Evolutionary conservation across 1,139 yeast species (phyloP).

Genomic region (Zygoascus sp.): DNA sequence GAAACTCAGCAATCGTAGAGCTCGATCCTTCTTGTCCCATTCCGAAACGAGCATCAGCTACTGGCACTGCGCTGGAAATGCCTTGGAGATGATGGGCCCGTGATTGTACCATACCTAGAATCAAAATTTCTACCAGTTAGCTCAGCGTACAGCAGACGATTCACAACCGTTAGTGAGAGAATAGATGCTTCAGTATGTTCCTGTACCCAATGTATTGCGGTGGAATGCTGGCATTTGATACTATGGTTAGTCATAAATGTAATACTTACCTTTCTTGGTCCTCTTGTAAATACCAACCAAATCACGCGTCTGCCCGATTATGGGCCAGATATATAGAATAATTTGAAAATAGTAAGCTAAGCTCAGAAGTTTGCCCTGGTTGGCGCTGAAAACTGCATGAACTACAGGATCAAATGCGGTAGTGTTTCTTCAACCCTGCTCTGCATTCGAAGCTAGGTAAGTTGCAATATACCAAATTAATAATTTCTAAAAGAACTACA

Average conservation of each 20-base stretch:
- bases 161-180: too few species aligned
- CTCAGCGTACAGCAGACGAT: too few species aligned
- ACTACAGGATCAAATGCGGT: neutral
- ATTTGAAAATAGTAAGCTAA: too few species aligned
- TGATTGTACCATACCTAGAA: neutral
- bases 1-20: slow-evolving; percentile 6
- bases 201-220: too few species aligned
- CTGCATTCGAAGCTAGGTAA: too few species aligned
- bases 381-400: neutral
- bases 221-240: too few species aligned
- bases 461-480: neutral
- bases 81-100: neutral
- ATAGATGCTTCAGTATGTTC: too few species aligned
- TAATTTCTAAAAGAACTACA: neutral
- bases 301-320: too few species aligned
- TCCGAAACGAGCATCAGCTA: neutral
- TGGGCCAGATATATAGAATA: too few species aligned
- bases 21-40: neutral
- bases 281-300: too few species aligned
- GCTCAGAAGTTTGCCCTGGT: neutral
- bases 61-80: neutral
- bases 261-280: too few species aligned
- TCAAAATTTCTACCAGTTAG: neutral
- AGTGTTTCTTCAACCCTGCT: neutral
- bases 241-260: neutral